phyloP scores from a whole-genome alignment of 495 filamentous ascomycete genomes.

The Cercophora newfieldiana region DNA sequence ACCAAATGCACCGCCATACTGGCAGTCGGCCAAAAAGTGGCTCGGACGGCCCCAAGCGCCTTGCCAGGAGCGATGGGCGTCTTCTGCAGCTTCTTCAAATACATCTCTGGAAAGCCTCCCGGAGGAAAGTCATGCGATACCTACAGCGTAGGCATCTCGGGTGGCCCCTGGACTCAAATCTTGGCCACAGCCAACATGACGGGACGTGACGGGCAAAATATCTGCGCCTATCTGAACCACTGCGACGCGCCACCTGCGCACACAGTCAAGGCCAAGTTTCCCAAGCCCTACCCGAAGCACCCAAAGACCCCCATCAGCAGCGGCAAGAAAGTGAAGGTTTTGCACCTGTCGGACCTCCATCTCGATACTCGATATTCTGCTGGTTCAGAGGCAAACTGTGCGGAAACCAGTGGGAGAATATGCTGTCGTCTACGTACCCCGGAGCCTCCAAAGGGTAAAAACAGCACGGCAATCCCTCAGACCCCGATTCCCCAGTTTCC shows the following conservation, averaged over 20 bases:
- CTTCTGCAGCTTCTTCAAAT: too few relatives aligned
- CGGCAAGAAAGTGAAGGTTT: constrained; percentile 57
- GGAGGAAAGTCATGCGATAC: constrained; percentile 47
- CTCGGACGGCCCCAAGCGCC: too few relatives aligned
- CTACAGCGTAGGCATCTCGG: constrained; percentile 49
- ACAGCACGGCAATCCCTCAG: too few relatives aligned
- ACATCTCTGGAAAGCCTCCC: too few relatives aligned
- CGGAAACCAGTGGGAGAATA: constrained; percentile 26
- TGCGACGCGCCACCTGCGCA: constrained; percentile 48
- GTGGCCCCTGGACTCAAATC: constrained; percentile 59
- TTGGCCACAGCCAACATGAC: constrained; percentile 55
- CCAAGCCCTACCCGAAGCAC: constrained; percentile 56
- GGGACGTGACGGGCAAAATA: constrained; percentile 58
- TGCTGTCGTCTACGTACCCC: too few relatives aligned
- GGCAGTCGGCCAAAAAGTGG: too few relatives aligned
- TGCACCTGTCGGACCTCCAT: constrained; percentile 62
- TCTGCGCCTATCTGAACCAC: constrained; percentile 53
- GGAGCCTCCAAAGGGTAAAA: too few relatives aligned
- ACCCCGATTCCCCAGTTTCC: constrained; percentile 30
- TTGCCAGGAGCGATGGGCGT: too few relatives aligned
- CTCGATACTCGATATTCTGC: constrained; percentile 59
- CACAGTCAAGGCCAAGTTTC: constrained; percentile 52
- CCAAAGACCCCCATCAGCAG: constrained; percentile 43
- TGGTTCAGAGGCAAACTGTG: constrained; percentile 58
- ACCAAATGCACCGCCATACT: constrained; percentile 42